Conservation (phyloP, 441 rosid species). For the Gossypium trilobum region DNA sequence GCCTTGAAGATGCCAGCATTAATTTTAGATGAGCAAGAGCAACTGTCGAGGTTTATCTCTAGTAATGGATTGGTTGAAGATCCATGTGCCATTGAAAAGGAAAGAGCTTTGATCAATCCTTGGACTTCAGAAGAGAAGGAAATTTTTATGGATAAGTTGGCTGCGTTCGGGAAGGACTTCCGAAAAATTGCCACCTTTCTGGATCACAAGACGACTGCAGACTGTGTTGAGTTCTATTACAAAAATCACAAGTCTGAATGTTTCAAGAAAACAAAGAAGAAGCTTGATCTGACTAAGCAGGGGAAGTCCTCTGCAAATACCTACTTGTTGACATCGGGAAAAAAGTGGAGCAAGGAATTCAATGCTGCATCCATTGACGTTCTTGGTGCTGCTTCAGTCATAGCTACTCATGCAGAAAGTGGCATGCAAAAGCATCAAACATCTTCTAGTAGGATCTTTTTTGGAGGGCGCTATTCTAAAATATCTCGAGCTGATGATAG, state of each 20-base stretch:
- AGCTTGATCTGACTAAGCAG: conserved; percentile 43
- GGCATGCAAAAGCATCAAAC: conserved; percentile 28
- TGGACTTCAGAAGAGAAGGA: conserved; percentile 82
- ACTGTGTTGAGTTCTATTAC: conserved; percentile 93
- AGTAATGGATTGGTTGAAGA: conserved; percentile 82
- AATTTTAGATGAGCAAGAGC: conserved; percentile 72
- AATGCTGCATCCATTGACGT: conserved; percentile 69
- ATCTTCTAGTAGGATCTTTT: conserved; percentile 35
- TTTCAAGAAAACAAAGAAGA: conserved; percentile 78
- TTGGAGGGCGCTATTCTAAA: conserved; percentile 42
- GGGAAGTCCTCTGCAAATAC: conserved; percentile 52
- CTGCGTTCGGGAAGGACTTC: conserved; percentile 74
- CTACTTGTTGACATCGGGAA: conserved; percentile 58
- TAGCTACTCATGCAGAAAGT: conserved; percentile 64
- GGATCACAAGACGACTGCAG: conserved; percentile 89
- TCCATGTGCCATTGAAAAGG: conserved; percentile 84
- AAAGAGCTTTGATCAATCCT: conserved; percentile 76
- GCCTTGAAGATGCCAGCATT: conserved; percentile 75
- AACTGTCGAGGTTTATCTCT: conserved; percentile 53
- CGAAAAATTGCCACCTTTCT: conserved; percentile 76
- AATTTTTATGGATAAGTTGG: conserved; percentile 69
- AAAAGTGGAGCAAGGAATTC: conserved; percentile 62
- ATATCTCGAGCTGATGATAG: conserved; percentile 32
- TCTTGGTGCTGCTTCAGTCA: conserved; percentile 65
- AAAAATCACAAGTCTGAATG: conserved; percentile 92